Evolutionary conservation across 2,329 filamentous ascomycete genomes (phyloP).

Genomic region (Peltaster fructicola): DNA sequence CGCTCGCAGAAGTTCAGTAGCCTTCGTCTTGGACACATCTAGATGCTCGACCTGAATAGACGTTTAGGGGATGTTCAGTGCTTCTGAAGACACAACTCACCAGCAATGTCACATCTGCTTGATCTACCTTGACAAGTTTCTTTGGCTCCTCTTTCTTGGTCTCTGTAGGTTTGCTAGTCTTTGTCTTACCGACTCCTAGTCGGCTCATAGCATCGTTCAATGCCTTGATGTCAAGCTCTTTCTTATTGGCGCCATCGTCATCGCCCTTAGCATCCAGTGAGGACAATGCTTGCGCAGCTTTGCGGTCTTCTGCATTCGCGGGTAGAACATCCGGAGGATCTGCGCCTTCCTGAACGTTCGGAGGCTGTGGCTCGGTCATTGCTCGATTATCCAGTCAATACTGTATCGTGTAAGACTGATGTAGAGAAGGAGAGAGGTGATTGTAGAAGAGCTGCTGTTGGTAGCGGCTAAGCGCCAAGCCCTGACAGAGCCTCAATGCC

Average conservation of each 20-base stretch:
- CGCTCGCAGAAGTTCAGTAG: conserved; percentile 54
- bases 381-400: no score
- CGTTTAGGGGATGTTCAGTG: no score
- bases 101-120: conserved; percentile 51
- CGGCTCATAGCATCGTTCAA: conserved; percentile 55
- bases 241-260: conserved; percentile 28
- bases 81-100: conserved; percentile 26
- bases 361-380: conserved; percentile 48
- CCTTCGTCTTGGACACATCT: conserved; percentile 52
- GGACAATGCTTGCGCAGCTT: conserved; percentile 56
- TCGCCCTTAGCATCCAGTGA: conserved; percentile 44
- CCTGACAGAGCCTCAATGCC: no score
- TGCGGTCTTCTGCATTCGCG: conserved; percentile 55
- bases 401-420: no score
- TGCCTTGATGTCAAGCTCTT: conserved; percentile 51
- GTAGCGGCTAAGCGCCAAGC: no score
- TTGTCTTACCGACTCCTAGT: conserved; percentile 26
- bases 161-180: conserved; percentile 22
- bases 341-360: conserved; percentile 41
- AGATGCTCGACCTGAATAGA: conserved; percentile 46
- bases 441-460: no score
- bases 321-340: conserved; percentile 36
- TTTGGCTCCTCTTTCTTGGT: conserved; percentile 17
- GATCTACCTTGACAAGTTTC: conserved; percentile 50
- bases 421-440: no score